phyloP scores from a whole-genome alignment of 257 asterid genomes.

The Rehmannia glutinosa region DNA sequence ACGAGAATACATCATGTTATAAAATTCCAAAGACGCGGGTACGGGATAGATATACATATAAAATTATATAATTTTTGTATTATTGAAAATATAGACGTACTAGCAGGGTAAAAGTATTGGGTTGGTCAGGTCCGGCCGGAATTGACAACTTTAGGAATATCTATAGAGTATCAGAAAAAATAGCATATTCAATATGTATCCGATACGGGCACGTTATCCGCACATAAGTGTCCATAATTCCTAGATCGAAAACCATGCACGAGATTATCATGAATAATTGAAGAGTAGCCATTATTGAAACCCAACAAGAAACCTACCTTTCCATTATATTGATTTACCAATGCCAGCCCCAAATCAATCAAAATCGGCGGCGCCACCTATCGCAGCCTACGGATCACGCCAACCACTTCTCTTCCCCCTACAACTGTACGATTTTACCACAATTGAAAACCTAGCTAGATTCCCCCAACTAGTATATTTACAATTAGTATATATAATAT shows the following conservation, averaged over 20 bases:
- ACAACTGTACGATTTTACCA: slow-evolving; percentile 10
- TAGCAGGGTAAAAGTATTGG: too few relatives aligned
- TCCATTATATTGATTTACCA: slow-evolving; percentile 31
- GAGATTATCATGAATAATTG: slow-evolving; percentile 20
- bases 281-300: slow-evolving; percentile 17
- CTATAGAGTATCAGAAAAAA: too few relatives aligned
- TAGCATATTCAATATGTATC: too few relatives aligned
- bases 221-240: too few relatives aligned
- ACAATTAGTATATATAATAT: background rate
- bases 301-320: slow-evolving; percentile 40
- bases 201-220: too few relatives aligned
- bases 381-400: slow-evolving; percentile 25
- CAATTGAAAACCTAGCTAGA: background rate
- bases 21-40: too few relatives aligned
- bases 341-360: slow-evolving; percentile 38
- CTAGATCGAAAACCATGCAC: slow-evolving; percentile 11
- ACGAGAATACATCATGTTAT: too few relatives aligned
- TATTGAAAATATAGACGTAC: too few relatives aligned
- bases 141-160: too few relatives aligned
- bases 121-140: too few relatives aligned
- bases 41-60: too few relatives aligned
- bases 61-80: too few relatives aligned
- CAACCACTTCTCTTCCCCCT: slow-evolving; percentile 23
- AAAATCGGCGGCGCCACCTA: slow-evolving; percentile 32
- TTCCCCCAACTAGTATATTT: background rate